Evolutionary conservation across 2,329 filamentous ascomycete genomes (phyloP).

Genomic region (Geosmithia flava): DNA sequence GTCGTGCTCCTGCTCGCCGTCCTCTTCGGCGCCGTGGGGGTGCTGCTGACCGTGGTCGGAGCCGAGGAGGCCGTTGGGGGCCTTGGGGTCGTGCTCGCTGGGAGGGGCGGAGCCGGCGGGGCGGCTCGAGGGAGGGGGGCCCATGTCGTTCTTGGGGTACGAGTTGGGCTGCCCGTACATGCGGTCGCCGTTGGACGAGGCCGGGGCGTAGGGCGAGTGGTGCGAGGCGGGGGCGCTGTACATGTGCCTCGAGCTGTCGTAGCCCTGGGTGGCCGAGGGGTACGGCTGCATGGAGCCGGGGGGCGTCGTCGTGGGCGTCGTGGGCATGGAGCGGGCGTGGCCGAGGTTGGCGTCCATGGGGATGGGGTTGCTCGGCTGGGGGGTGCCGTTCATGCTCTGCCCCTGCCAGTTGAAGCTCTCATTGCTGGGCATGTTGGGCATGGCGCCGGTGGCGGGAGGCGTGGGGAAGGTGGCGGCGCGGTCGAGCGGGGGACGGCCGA

Average conservation of each 20-base stretch:
- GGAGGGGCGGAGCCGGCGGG: conserved; percentile 44
- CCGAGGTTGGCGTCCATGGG: conserved; percentile 63
- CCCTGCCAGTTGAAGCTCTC: conserved; percentile 72
- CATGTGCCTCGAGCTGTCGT: conserved; percentile 66
- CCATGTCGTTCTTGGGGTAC: conserved; percentile 83
- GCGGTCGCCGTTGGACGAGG: conserved; percentile 39
- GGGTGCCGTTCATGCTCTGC: conserved; percentile 45
- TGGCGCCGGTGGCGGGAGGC: conserved; percentile 70
- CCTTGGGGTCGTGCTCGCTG: conserved; percentile 50
- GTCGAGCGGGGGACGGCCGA: conserved; percentile 66
- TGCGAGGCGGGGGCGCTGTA: conserved; percentile 62
- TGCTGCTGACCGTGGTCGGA: conserved; percentile 30
- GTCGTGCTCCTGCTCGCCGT: conserved; percentile 63
- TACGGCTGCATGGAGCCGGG: conserved; percentile 76
- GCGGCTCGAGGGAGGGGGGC: conserved; percentile 54
- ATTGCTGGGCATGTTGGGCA: conserved; percentile 58
- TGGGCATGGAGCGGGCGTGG: conserved; percentile 75
- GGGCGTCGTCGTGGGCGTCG: conserved; percentile 82
- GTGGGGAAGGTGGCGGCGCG: conserved; percentile 89
- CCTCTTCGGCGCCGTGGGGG: conserved; percentile 48
- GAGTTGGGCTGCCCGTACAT: conserved; percentile 56
- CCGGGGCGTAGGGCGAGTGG: conserved; percentile 52
- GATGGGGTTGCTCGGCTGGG: conserved; percentile 54
- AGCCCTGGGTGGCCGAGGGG: conserved; percentile 52
- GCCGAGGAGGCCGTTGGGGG: conserved; percentile 55